These are phyloP conservation scores for Aspergillus persii DNA, from an alignment of 2,329 filamentous ascomycete genomes.

Conservation along the genomic window DNA sequence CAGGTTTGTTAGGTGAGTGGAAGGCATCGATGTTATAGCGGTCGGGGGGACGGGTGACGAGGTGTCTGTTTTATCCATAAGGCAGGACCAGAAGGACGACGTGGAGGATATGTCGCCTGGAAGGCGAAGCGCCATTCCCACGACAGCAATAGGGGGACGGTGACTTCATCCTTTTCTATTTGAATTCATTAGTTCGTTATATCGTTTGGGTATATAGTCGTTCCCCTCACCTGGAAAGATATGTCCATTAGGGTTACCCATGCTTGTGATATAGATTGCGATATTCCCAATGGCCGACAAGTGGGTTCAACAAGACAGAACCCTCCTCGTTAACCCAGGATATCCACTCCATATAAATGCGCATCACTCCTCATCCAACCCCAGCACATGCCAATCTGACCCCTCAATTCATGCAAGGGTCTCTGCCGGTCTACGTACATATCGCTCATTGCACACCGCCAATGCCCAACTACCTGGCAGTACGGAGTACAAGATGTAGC, in stretches of 20 bases:
- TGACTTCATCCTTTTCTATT: neutral
- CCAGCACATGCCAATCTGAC: neutral
- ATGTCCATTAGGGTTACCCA: too few species aligned
- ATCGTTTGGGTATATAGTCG: too few species aligned
- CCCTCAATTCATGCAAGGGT: neutral
- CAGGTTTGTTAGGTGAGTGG: constrained; percentile 10
- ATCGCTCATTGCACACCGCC: neutral
- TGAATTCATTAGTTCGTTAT: too few species aligned
- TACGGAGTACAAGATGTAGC: neutral
- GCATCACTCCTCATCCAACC: neutral
- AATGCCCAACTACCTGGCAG: neutral
- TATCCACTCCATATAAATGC: neutral
- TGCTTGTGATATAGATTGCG: too few species aligned
- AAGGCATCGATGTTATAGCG: constrained; percentile 25
- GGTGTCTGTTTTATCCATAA: constrained; percentile 13
- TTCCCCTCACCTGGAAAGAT: too few species aligned
- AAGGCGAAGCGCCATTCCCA: constrained; percentile 19
- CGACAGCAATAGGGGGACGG: constrained; percentile 7
- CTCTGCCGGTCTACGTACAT: neutral
- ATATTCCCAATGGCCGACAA: too few species aligned
- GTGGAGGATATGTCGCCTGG: constrained; percentile 12
- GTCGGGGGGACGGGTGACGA: constrained; percentile 17
- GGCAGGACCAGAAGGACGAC: constrained; percentile 14
- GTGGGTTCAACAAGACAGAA: too few species aligned
- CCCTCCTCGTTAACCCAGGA: neutral